Base-by-base conservation (phyloP, 768 basidiomycete species). In the Steccherinum ochraceum region DNA sequence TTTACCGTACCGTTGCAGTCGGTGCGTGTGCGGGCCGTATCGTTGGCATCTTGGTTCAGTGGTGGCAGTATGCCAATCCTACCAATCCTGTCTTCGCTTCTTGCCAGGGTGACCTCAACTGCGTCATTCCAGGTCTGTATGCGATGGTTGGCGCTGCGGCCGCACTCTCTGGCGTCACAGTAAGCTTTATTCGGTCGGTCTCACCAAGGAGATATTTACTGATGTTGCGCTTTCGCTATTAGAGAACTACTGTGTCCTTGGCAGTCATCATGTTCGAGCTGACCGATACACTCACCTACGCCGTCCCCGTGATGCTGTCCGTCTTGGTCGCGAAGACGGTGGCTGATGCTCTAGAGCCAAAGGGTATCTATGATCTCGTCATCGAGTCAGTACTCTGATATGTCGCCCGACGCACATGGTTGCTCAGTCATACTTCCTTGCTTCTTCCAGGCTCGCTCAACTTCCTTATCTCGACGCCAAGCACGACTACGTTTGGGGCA, bases 81-180 rank as follows among this genome's bases (percentile, higher is more conserved):
- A 53, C 78, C 23, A 72, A 74, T 39, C 49, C 70, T 0, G 62
- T 91, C n/a, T 93, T 93, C 62, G 69, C 70, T 19, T 69, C 70
- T 1, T 95, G 93, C 64, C 60, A 73, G 11, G 80, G 78, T 11
- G 78, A 85, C 56, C 67, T 72, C 25, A 76, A 83, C 46, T 95
- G 93, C 71, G 75, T 97, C 47, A 72, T 93, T 12, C 93, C 94
- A 7, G 95, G 95, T 2, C 69, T 93, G 27, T 95, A 95, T 68
- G 91, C 92, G 3, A 94, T 96, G 90, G 89, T 93, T 21, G 96
- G 96, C 25, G 96, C 96, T 1, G 95, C 93, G 1, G 93, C 93
- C 0, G 76, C 93, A 0, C 73, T 99, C 43, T 93, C 93, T 24
- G 95, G 96, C n/a, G 94, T 97, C 13, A 97, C 95, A 48, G 84